Conservation (phyloP, 768 basidiomycete species). For the Trametes cingulata region DNA sequence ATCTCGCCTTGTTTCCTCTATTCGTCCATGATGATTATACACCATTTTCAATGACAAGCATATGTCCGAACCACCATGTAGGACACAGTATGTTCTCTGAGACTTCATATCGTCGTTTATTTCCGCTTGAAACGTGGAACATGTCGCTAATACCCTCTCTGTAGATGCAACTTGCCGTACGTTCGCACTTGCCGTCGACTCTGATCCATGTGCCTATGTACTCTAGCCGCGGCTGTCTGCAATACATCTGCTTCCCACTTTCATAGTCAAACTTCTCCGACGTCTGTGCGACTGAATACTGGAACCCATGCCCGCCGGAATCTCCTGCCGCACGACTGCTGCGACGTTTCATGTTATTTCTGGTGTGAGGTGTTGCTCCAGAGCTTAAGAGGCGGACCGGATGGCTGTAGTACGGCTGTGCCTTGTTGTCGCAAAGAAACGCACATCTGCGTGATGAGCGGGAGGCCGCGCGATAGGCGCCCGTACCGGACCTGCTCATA, state of each 20-base stretch:
- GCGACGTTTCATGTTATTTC: too few species aligned
- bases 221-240: neutral
- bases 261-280: too few species aligned
- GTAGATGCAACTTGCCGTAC: neutral
- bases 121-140: neutral
- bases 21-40: constrained; percentile 49
- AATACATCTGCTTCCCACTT: neutral
- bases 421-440: too few species aligned
- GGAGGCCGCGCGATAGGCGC: neutral
- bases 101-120: constrained; percentile 23
- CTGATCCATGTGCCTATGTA: too few species aligned
- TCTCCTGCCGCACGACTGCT: too few species aligned
- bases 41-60: constrained; percentile 57
- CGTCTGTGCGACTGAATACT: too few species aligned
- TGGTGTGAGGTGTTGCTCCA: too few species aligned
- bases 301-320: too few species aligned
- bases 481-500: neutral
- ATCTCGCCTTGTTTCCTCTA: constrained; percentile 6
- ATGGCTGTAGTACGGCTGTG: too few species aligned
- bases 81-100: constrained; percentile 57
- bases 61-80: constrained; percentile 66
- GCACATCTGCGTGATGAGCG: too few species aligned
- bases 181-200: too few species aligned
- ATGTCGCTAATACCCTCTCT: neutral
- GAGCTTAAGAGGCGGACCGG: too few species aligned